Evolutionary conservation across 2,329 filamentous ascomycete genomes (phyloP), one percentile per base, ranked within the genome.

Genomic region (Ciborinia camelliae): DNA sequence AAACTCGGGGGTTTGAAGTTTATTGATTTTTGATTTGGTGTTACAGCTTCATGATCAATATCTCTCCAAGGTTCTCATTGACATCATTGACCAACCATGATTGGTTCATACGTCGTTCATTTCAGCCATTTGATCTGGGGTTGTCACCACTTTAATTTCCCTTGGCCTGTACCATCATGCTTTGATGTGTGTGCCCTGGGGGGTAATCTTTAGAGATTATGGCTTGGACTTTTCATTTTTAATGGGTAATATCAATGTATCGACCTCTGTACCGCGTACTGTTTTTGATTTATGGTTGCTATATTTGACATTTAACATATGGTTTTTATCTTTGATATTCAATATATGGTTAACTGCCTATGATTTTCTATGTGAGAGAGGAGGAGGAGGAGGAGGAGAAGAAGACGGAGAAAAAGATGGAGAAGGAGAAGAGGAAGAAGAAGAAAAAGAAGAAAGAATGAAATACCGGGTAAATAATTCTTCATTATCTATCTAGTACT

Each of bases 231-330:
- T 26, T 26, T 23, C 4, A 15, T 4, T 9, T 37, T 37, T 12
- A 53, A 53, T 30, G 30, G n/a, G n/a, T n/a, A n/a, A n/a, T n/a
- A n/a, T n/a, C n/a, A n/a, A n/a, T n/a, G n/a, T n/a, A n/a, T n/a
- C n/a, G n/a, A n/a, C n/a, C n/a, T n/a, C n/a, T n/a, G 20, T 20
- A 20, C 39, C 10, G n/a, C 5, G 3, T 26, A 32, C 51, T 54
- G 51, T 32, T 54, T 54, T 54, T 39, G n/a, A 9, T 18, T 0
- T 2, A 0, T 8, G 1, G 51, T 37, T 32, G 2, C 15, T 18
- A 14, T 15, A 0, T 9, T 7, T 18, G n/a, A n/a, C 14, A 1
- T 14, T 7, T 52, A 0, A 23, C n/a, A n/a, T n/a, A n/a, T n/a
- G n/a, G n/a, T n/a, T n/a, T n/a, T n/a, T n/a, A n/a, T n/a, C n/a